Conservation (phyloP, 2,329 filamentous ascomycete species). For the Xylariaceae sp. region DNA sequence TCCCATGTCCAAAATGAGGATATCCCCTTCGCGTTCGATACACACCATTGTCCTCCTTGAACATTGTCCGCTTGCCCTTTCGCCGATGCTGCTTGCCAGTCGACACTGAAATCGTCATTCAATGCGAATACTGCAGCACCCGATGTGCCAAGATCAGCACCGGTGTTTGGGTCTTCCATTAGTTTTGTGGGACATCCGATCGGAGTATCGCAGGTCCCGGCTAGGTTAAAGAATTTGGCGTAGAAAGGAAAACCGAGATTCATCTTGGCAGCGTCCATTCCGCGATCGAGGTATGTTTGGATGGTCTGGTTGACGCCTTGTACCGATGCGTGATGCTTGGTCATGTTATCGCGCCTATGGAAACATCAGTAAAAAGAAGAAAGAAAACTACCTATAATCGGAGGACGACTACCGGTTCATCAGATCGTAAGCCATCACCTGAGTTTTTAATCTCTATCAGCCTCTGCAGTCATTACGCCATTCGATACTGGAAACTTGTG, state of each 20-base stretch:
- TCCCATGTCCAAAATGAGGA: constrained; percentile 55
- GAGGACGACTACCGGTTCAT: constrained; percentile 3
- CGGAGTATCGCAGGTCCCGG: background rate
- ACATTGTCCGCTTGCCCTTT: background rate
- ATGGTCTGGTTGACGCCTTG: background rate
- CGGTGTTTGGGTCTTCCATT: background rate
- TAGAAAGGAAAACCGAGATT: constrained; percentile 11
- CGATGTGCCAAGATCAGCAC: constrained; percentile 5
- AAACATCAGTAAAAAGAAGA: no score
- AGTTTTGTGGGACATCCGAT: constrained; percentile 4
- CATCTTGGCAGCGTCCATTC: constrained; percentile 7
- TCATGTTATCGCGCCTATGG: background rate
- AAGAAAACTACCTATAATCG: no score
- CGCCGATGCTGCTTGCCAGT: no score
- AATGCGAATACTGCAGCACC: background rate
- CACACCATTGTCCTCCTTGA: constrained; percentile 6
- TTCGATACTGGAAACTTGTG: no score
- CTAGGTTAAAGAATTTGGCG: constrained; percentile 10
- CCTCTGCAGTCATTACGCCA: no score
- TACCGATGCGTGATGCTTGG: constrained; percentile 6
- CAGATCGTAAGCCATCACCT: constrained; percentile 10
- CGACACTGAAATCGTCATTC: no score
- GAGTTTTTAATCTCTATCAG: no score
- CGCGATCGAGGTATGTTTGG: constrained; percentile 5
- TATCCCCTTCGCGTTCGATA: constrained; percentile 1